Evolutionary conservation across 306 rosid genomes (phyloP).

Genomic region (Cucurbita pepo): DNA sequence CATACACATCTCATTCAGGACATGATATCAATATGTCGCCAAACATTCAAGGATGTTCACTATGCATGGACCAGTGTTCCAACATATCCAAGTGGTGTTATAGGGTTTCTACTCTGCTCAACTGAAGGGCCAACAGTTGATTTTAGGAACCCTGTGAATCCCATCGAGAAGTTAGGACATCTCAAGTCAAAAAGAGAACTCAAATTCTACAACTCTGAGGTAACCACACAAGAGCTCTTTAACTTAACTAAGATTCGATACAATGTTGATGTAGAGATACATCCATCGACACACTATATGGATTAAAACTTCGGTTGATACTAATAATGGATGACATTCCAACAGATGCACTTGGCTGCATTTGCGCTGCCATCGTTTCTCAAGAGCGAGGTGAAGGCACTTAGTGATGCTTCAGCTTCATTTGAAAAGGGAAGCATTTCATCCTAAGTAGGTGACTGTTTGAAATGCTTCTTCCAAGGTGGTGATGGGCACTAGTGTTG

Average conservation of each 20-base stretch:
- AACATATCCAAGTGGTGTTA: slow-evolving; percentile 92
- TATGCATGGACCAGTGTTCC: slow-evolving; percentile 98
- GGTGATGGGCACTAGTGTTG: not conserved
- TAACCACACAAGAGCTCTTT: slow-evolving; percentile 2
- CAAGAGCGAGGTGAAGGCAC: slow-evolving; percentile 38
- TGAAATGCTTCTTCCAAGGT: not conserved
- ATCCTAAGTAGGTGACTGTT: not conserved
- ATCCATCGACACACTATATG: not conserved
- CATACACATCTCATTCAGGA: slow-evolving; percentile 91
- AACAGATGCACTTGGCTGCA: slow-evolving; percentile 81
- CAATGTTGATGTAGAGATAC: not conserved
- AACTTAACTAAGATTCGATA: not conserved
- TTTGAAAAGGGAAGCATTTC: slow-evolving; percentile 11
- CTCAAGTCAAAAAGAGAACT: slow-evolving; percentile 57
- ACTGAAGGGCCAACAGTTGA: slow-evolving; percentile 79
- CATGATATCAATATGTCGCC: slow-evolving; percentile 54
- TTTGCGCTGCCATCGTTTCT: slow-evolving; percentile 55
- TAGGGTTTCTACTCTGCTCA: slow-evolving; percentile 80
- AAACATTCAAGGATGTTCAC: slow-evolving; percentile 68
- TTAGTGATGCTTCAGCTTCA: not conserved
- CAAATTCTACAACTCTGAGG: slow-evolving; percentile 83
- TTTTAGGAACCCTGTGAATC: slow-evolving; percentile 68
- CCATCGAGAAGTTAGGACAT: slow-evolving; percentile 76
- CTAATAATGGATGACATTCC: not conserved
- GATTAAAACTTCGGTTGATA: not conserved